Evolutionary conservation across 345 rosid genomes (phyloP), one percentile per base, ranked within the genome.

Genomic region (Chamaenerion angustifolium): DNA sequence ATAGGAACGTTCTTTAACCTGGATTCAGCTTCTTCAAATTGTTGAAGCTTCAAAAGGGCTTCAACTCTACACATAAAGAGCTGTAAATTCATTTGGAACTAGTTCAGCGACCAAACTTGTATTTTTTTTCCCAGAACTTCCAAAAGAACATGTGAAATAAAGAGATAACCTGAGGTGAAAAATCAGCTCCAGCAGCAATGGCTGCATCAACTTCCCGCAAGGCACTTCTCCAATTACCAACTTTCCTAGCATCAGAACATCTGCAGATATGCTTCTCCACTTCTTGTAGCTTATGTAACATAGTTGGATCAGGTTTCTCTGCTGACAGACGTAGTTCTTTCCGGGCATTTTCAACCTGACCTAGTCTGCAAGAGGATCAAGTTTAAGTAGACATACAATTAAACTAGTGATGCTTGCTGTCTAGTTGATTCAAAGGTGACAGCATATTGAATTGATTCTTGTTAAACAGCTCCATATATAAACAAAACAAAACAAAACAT

Each of bases 51-150:
- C 61, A 88, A 48, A 61, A 71, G 73, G 49, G 95, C 99, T 77
- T 93, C 99, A 42, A 68, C 95, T 83, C 83, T 88, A 88, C 94
- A 93, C 86, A 85, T 74, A 69, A 64, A 66, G 73, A 93, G 83
- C 99, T 93, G 95, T 63, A 76, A 69, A 77, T 79, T 67, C 44
- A 25, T 41, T 61, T 48, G 43, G n/a, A 55, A 61, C 49, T 25
- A 35, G 49, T 18, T 55, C 44, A 48, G 55, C 27, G 37, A 40
- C 17, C 21, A n/a, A 40, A 42, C 10, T 40, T 48, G 16, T 15
- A 31, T 23, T 27, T 31, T 45, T 44, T 41, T 14, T 12, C n/a
- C 27, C 21, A 45, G 35, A 17, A 59, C 18, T 14, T 45, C 18
- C 3, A 35, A 19, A 16, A 17, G 17, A 37, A 53, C 52, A 13